These are phyloP conservation scores for Fusarium ramigenum DNA, from an alignment of 2,329 filamentous ascomycete species.

Conservation along the genomic window DNA sequence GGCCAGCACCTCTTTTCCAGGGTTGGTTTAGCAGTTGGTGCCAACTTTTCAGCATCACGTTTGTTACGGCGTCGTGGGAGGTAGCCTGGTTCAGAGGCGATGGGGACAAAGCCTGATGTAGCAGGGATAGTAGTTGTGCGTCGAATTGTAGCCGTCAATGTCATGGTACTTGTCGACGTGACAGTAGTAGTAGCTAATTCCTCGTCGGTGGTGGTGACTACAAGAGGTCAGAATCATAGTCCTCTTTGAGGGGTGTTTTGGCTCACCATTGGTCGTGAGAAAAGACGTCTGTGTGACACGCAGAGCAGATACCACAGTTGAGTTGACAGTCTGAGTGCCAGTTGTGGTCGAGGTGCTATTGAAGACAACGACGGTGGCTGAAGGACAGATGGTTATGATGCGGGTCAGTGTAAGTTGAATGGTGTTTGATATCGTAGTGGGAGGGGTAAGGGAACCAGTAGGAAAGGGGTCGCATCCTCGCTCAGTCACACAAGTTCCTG, in stretches of 20 bases:
- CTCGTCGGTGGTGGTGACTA: background rate
- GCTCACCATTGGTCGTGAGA: background rate
- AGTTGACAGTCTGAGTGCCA: background rate
- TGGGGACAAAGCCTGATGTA: background rate
- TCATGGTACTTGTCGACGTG: background rate
- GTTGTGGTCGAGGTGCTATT: background rate
- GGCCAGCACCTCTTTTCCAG: background rate
- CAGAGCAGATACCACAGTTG: background rate
- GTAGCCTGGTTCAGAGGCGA: background rate
- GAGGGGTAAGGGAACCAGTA: background rate
- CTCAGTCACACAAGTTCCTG: background rate
- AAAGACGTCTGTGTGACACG: background rate
- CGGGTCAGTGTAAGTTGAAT: background rate
- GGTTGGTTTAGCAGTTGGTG: too few species aligned
- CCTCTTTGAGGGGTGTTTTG: accelerated
- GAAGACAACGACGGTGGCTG: background rate
- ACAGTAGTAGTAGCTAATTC: background rate
- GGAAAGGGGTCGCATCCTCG: background rate
- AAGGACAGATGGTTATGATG: background rate
- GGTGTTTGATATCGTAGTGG: background rate
- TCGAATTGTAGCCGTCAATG: background rate
- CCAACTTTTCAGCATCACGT: background rate
- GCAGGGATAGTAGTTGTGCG: background rate
- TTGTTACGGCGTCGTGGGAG: background rate
- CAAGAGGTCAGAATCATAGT: background rate